Evolutionary conservation across 1,284 basidiomycete species (phyloP).

Genomic region (Melanopsichium pennsylvanicum): DNA sequence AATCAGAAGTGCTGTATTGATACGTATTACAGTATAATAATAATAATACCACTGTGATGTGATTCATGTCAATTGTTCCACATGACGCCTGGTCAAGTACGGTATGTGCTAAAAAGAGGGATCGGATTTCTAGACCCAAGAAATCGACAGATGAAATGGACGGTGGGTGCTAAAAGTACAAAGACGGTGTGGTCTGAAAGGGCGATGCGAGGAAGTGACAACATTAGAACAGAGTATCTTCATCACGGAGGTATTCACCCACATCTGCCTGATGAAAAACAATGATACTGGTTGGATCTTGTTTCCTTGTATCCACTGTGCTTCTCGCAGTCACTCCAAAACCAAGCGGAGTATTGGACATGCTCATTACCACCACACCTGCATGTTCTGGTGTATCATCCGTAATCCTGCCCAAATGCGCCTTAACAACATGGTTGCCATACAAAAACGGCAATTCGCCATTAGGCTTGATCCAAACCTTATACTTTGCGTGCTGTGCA

Average conservation of each 20-base stretch:
- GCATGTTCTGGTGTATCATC: conserved; percentile 99
- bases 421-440: conserved; percentile 98
- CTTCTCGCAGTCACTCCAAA: conserved; percentile 97
- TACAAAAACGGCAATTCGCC: conserved; percentile 99
- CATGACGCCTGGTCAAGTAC: too few species aligned
- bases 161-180: too few species aligned
- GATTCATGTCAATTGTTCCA: too few species aligned
- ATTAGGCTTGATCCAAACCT: conserved; percentile 99
- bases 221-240: conserved; percentile 56
- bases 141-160: too few species aligned
- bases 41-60: too few species aligned
- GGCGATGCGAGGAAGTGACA: background rate
- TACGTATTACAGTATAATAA: too few species aligned
- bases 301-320: conserved; percentile 92
- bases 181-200: too few species aligned
- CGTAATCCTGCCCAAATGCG: conserved; percentile 97
- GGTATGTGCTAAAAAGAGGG: too few species aligned
- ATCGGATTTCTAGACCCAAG: too few species aligned
- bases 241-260: conserved; percentile 64
- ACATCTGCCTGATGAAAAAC: conserved; percentile 91
- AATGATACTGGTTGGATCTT: conserved; percentile 97
- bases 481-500: conserved; percentile 97
- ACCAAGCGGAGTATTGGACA: conserved; percentile 83
- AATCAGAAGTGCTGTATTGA: too few species aligned
- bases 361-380: conserved; percentile 94